Conservation (phyloP, 2,329 filamentous ascomycete genomes). For the Alternaria infectoria region DNA sequence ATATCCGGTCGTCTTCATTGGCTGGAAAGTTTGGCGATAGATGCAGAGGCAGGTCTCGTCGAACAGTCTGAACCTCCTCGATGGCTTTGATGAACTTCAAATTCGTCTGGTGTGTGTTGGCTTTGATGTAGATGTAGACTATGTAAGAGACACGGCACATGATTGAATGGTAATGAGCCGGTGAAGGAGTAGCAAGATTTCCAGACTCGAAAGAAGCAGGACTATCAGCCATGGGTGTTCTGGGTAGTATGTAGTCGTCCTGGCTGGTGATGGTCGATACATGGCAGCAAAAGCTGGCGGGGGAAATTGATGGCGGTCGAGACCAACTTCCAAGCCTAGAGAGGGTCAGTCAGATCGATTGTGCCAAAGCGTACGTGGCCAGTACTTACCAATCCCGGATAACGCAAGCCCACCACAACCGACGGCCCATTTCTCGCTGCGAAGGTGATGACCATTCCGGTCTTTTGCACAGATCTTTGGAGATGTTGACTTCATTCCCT, state of each 20-base stretch:
- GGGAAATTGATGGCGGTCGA: slow-evolving; percentile 14
- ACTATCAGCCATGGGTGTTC: not conserved
- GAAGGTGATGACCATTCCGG: slow-evolving; percentile 10
- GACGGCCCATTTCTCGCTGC: slow-evolving; percentile 11
- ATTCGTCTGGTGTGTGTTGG: slow-evolving; percentile 16
- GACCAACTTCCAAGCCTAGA: slow-evolving; percentile 17
- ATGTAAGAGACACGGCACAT: slow-evolving; percentile 15
- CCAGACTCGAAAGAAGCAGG: slow-evolving; percentile 1
- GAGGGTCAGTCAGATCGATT: not conserved
- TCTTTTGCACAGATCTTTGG: slow-evolving; percentile 10
- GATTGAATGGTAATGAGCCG: slow-evolving; percentile 15
- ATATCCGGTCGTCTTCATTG: slow-evolving; percentile 10
- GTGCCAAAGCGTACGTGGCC: not conserved
- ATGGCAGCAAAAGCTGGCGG: slow-evolving; percentile 18
- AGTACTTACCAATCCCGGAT: slow-evolving; percentile 15
- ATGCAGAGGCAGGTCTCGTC: slow-evolving; percentile 6
- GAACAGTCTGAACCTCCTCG: slow-evolving; percentile 7
- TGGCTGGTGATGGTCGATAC: slow-evolving; percentile 6
- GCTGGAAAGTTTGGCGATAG: slow-evolving; percentile 10
- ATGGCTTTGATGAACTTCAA: slow-evolving; percentile 16
- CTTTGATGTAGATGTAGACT: slow-evolving; percentile 18
- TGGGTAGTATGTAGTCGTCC: slow-evolving; percentile 4
- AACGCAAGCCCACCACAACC: slow-evolving; percentile 19
- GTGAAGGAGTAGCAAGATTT: slow-evolving; percentile 6
- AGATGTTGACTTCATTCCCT: slow-evolving; percentile 8